Conservation (phyloP, 2,329 filamentous ascomycete genomes). For the Penicillium brevicompactum region DNA sequence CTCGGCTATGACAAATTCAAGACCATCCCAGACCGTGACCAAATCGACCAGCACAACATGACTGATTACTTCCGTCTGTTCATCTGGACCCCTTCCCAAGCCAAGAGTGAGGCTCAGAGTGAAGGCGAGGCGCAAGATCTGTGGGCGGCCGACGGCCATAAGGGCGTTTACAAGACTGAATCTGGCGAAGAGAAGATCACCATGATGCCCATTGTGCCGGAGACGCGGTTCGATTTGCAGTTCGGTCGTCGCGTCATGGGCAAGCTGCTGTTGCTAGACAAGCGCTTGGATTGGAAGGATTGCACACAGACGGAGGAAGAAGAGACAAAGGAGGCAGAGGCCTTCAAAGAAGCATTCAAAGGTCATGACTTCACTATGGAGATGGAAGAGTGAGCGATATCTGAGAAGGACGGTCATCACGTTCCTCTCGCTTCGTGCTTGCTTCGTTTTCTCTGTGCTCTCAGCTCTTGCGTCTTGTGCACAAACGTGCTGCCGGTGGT, state of each 20-base stretch:
- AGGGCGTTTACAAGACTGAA: not conserved
- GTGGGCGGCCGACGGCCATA: constrained; percentile 7
- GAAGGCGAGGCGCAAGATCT: constrained; percentile 8
- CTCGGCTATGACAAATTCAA: constrained; percentile 59
- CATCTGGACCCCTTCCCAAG: constrained; percentile 63
- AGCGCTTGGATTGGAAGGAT: constrained; percentile 80
- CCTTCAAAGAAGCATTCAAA: constrained; percentile 80
- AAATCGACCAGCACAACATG: constrained; percentile 43
- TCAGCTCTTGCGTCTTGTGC: too few relatives aligned
- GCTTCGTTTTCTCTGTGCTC: not conserved
- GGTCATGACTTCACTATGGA: constrained; percentile 78
- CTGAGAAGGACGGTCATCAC: not conserved
- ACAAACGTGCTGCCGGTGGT: not conserved
- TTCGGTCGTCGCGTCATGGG: constrained; percentile 86
- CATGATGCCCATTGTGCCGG: constrained; percentile 71
- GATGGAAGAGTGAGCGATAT: constrained; percentile 16
- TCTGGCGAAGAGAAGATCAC: constrained; percentile 67
- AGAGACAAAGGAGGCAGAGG: constrained; percentile 74
- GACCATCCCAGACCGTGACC: constrained; percentile 39
- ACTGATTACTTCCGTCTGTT: constrained; percentile 76
- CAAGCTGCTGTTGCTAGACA: constrained; percentile 79
- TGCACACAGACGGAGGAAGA: constrained; percentile 76
- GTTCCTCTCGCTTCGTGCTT: not conserved
- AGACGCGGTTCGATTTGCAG: constrained; percentile 82
- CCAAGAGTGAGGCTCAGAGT: not conserved